phyloP scores from a whole-genome alignment of 176 grass and related monocot species.

The Eremochloa ophiuroides region DNA sequence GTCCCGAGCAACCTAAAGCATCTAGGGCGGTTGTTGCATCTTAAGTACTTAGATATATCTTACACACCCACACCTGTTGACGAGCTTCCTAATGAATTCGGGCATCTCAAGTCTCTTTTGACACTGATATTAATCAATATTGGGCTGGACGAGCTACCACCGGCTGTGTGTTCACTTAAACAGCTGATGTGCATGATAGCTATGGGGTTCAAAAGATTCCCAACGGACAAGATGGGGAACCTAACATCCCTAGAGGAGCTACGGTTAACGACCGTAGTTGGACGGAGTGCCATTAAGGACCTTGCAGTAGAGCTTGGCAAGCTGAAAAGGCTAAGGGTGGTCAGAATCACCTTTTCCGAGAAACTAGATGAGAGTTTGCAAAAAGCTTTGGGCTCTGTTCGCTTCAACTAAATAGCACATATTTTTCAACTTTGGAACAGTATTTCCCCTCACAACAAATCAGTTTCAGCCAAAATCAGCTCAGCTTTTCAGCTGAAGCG shows the following conservation, averaged over 20 bases:
- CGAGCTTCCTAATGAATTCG: not conserved
- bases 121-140: not conserved
- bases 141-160: not conserved
- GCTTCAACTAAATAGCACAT: too few species aligned
- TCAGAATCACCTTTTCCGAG: rapidly evolving
- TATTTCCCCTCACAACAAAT: too few species aligned
- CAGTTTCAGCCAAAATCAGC: too few species aligned
- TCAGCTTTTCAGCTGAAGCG: too few species aligned
- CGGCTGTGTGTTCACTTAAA: not conserved
- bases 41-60: not conserved
- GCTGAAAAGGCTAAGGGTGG: not conserved
- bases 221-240: not conserved
- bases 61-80: not conserved
- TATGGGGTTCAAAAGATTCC: not conserved
- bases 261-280: rapidly evolving
- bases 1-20: not conserved
- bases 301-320: not conserved
- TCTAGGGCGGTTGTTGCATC: not conserved
- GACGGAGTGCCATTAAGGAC: not conserved
- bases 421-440: too few species aligned
- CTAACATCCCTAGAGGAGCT: not conserved
- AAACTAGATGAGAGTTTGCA: not conserved
- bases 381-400: not conserved
- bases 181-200: not conserved
- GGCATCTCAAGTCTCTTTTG: not conserved